A percentile compares a stretch with the other conserved stretches of the same genome.
phyloP scores from a whole-genome alignment of 2,329 filamentous ascomycete genomes.

The Teratosphaeria zuluensis region DNA sequence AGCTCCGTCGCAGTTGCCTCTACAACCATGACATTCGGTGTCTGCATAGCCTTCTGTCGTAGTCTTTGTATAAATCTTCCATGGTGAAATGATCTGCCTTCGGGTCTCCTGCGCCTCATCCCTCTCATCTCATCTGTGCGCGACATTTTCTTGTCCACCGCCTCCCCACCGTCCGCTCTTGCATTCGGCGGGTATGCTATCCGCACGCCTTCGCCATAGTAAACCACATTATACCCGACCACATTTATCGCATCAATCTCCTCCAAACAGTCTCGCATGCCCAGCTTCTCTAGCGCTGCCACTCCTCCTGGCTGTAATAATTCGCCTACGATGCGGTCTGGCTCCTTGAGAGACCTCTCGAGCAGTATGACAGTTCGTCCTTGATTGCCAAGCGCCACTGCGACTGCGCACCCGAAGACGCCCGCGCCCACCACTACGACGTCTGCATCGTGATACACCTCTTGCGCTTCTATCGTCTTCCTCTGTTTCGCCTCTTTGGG shows the following conservation, averaged over 20 bases:
- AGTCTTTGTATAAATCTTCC: slow-evolving; percentile 83
- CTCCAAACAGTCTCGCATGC: slow-evolving; percentile 72
- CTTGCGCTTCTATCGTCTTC: background rate
- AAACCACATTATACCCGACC: slow-evolving; percentile 80
- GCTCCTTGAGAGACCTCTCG: slow-evolving; percentile 81
- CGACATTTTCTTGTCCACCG: slow-evolving; percentile 23
- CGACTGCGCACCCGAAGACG: slow-evolving; percentile 77
- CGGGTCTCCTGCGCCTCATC: slow-evolving; percentile 42
- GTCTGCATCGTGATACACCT: slow-evolving; percentile 55
- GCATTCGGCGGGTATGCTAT: slow-evolving; percentile 69
- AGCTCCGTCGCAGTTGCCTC: slow-evolving; percentile 78
- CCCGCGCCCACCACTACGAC: slow-evolving; percentile 89
- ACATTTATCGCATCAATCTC: slow-evolving; percentile 78
- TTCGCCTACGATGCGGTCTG: slow-evolving; percentile 92
- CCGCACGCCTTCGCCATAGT: slow-evolving; percentile 60
- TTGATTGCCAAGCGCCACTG: slow-evolving; percentile 76
- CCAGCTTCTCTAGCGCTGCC: slow-evolving; percentile 66
- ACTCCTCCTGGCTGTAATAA: slow-evolving; percentile 88
- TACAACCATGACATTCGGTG: slow-evolving; percentile 79
- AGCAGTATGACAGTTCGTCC: slow-evolving; percentile 84
- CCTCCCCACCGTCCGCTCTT: slow-evolving; percentile 23
- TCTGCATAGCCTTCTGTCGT: slow-evolving; percentile 60
- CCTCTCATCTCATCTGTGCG: slow-evolving; percentile 21
- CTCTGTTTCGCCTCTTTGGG: background rate
- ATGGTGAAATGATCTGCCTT: slow-evolving; percentile 84